Evolutionary conservation across 116 monocot genomes (phyloP).

Genomic region (Phalaenopsis hybrid): DNA sequence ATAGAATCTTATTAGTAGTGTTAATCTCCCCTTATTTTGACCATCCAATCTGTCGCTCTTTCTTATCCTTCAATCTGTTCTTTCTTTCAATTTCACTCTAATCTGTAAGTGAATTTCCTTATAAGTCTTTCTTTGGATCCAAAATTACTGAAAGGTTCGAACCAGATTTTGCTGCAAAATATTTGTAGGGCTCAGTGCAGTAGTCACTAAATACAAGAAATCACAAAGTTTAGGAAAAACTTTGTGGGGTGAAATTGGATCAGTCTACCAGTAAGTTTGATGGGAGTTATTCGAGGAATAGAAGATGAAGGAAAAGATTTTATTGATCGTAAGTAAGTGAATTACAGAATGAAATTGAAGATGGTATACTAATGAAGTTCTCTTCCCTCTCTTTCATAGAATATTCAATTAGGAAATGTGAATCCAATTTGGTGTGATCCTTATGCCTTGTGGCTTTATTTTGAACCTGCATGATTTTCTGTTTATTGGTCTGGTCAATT

Average conservation of each 20-base stretch:
- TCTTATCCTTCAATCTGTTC: too few relatives aligned
- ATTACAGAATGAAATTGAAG: background rate
- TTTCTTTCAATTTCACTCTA: too few relatives aligned
- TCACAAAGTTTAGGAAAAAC: background rate
- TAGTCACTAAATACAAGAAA: background rate
- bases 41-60: too few relatives aligned
- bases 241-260: background rate
- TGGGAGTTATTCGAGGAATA: background rate
- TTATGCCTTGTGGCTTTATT: background rate
- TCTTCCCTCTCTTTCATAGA: background rate
- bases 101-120: too few relatives aligned
- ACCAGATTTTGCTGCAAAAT: background rate
- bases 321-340: background rate
- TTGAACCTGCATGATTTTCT: background rate
- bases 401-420: background rate
- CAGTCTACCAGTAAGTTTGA: background rate
- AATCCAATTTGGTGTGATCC: too few relatives aligned
- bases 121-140: background rate
- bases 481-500: background rate
- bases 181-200: background rate
- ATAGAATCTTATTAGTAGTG: too few relatives aligned
- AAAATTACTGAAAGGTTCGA: background rate
- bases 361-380: background rate
- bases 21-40: too few relatives aligned
- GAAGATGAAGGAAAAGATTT: background rate